Base-by-base conservation (phyloP, 2,329 filamentous ascomycete species). In the Colletotrichum sp. region DNA sequence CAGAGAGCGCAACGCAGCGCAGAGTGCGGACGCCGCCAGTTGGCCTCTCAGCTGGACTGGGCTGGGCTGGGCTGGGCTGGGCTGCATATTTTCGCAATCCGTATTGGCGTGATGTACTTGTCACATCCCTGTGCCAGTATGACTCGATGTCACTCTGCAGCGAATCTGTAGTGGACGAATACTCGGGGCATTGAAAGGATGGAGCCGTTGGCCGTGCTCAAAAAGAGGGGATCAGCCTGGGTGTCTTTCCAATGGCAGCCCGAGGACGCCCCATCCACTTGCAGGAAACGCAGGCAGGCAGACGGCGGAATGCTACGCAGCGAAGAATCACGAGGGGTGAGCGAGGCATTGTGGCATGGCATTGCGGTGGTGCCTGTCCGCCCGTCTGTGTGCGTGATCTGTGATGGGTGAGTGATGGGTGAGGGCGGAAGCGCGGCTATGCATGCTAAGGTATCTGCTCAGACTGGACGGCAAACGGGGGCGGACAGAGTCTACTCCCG, bases 181-280 rank as follows among this genome's bases (percentile, higher is more conserved):
- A 72, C 63, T 72, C 59, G 55, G 44, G 62, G 48, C 28, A 13
- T 39, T 28, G 36, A 52, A 55, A n/a, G 55, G 68, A 72, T 55
- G 55, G 62, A 63, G 52, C 62, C 59, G 32, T 26, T 62, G 24
- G 57, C 57, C 63, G 63, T 72, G 69, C 39, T 72, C 55, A 39
- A 71, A 71, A 62, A 75, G 68, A 67, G 72, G 68, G 55, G 55
- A 62, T 55, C 12, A 36, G 28, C 44, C 48, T 63, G 52, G 71
- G 68, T 15, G 60, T 22, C 62, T 39, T 67, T 67, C 72, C 72
- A 75, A 71, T 71, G 24, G 48, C n/a, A 62, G 30, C 48, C 30
- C 30, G 39, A 66, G 39, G 9, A 75, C 26, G 48, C 44, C 39
- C 44, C 44, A n/a, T 26, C 30, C n/a, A 30, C 32, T n/a, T 30